Percentiles rank a stretch among this genome's conserved stretches.
Conservation (phyloP, 2,329 filamentous ascomycete genomes). For the Thyridium curvatum region DNA sequence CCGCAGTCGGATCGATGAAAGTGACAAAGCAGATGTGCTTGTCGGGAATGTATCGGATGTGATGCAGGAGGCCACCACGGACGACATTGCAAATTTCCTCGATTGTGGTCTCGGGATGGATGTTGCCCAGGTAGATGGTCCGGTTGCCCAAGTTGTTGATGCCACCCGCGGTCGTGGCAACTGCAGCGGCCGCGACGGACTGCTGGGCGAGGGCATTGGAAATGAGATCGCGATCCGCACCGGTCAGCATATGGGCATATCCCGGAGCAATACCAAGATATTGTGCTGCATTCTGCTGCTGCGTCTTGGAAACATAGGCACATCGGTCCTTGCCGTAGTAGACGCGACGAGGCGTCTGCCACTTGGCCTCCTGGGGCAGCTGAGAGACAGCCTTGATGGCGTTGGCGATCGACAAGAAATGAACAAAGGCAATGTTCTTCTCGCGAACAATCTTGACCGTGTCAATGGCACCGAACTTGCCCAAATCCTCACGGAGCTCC, state of each 20-base stretch:
- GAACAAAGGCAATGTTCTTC: slow-evolving; percentile 96
- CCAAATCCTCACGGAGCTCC: slow-evolving; percentile 87
- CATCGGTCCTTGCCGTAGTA: slow-evolving; percentile 99
- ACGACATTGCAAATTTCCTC: slow-evolving; percentile 99
- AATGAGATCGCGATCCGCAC: slow-evolving; percentile 92
- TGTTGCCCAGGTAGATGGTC: slow-evolving; percentile 97
- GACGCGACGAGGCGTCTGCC: slow-evolving; percentile 90
- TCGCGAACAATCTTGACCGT: slow-evolving; percentile 97
- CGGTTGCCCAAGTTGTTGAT: slow-evolving; percentile 97
- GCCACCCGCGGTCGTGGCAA: slow-evolving; percentile 91
- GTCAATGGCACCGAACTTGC: slow-evolving; percentile 94
- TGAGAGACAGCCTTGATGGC: slow-evolving; percentile 97
- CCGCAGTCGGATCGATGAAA: slow-evolving; percentile 96
- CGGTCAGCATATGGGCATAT: slow-evolving; percentile 93
- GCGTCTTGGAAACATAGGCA: slow-evolving; percentile 97
- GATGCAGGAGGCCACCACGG: slow-evolving; percentile 87
- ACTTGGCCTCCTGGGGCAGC: slow-evolving; percentile 92
- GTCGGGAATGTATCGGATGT: slow-evolving; percentile 98
- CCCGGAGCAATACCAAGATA: slow-evolving; percentile 96
- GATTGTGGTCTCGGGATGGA: slow-evolving; percentile 96
- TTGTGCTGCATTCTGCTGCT: slow-evolving; percentile 97
- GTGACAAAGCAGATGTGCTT: slow-evolving; percentile 99
- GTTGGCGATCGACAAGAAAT: slow-evolving; percentile 95
- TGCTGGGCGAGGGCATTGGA: slow-evolving; percentile 95
- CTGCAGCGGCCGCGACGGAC: slow-evolving; percentile 91